Evolutionary conservation across 345 rosid genomes (phyloP).

Genomic region (Euphorbia pulcherrima): DNA sequence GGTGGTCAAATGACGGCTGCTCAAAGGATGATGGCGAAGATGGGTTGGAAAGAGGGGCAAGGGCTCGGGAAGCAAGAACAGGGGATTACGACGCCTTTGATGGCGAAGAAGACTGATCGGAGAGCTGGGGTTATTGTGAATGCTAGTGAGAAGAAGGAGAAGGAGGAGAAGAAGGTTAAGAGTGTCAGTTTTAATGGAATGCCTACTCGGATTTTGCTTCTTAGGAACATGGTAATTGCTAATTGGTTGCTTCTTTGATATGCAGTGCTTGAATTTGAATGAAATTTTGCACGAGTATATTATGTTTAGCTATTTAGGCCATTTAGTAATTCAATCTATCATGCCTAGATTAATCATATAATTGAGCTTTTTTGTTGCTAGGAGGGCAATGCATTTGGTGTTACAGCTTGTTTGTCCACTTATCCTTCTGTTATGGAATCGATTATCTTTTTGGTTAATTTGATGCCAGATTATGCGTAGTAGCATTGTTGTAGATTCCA

Average conservation of each 20-base stretch:
- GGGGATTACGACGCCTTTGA: slow-evolving; percentile 91
- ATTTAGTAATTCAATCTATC: neutral
- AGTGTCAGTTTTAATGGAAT: slow-evolving; percentile 74
- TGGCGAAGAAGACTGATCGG: slow-evolving; percentile 96
- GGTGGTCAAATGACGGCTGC: slow-evolving; percentile 99
- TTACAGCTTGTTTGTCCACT: no score
- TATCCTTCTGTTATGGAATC: no score
- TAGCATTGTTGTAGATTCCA: no score
- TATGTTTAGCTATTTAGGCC: neutral
- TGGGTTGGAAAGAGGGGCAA: slow-evolving; percentile 99
- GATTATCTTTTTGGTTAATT: no score
- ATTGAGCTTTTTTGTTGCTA: neutral
- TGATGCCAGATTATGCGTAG: no score
- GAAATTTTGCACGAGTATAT: neutral
- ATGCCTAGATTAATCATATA: neutral
- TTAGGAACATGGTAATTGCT: slow-evolving; percentile 77
- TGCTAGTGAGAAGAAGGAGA: slow-evolving; percentile 67
- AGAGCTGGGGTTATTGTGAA: slow-evolving; percentile 98
- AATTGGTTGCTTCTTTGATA: neutral
- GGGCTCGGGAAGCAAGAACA: slow-evolving; percentile 95
- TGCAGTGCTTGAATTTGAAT: neutral
- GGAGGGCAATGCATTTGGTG: no score
- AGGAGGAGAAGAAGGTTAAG: slow-evolving; percentile 85
- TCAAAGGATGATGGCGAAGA: slow-evolving; percentile 99
- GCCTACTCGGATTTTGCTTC: slow-evolving; percentile 82